Evolutionary conservation across 805 yeast genomes (phyloP), one percentile per base, ranked within the genome.

Genomic region (Zygosaccharomyces bisporus): DNA sequence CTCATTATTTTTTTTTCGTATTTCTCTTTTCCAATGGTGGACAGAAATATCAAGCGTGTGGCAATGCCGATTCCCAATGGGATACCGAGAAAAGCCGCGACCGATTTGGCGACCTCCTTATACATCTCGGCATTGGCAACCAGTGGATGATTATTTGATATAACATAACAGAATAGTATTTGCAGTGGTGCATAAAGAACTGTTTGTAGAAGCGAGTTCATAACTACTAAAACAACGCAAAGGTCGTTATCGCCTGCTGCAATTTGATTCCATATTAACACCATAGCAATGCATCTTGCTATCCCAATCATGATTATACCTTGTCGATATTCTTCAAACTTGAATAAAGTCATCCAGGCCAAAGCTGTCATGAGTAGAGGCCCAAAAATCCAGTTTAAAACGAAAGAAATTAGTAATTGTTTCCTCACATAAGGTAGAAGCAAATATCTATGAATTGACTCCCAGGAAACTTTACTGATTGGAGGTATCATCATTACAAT

Each of bases 261-360:
- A 13, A 79, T 63, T 23, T 74, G 71, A 53, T 74, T 78, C 83
- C 83, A 78, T 20, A 78, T 57, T 40, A 79, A 60, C 1, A 77
- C 83, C 83, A 79, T 78, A 17, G 83, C 83, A 50, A 78, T 77
- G 55, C 83, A 78, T 46, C 83, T 61, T 4, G 81, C 83, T 27
- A 75, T 45, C 1, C 83, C 83, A 36, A 79, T 75, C 74, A 79
- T 71, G 23, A 79, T 75, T n/a, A 79, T 67, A 1, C 83, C 83
- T 32, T 61, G 64, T 33, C 83, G 61, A 44, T 73, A 74, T 43
- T 75, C 83, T 6, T 61, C 61, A 39, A 68, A 53, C 44, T 77
- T 74, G 44, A 74, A 74, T 38, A 79, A 51, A 0, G 70, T 67
- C 34, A 72, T 53, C 83, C 83, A 78, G 0, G 79, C 73, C 13